Conservation (phyloP, 768 basidiomycete genomes). For the Mycena venus region DNA sequence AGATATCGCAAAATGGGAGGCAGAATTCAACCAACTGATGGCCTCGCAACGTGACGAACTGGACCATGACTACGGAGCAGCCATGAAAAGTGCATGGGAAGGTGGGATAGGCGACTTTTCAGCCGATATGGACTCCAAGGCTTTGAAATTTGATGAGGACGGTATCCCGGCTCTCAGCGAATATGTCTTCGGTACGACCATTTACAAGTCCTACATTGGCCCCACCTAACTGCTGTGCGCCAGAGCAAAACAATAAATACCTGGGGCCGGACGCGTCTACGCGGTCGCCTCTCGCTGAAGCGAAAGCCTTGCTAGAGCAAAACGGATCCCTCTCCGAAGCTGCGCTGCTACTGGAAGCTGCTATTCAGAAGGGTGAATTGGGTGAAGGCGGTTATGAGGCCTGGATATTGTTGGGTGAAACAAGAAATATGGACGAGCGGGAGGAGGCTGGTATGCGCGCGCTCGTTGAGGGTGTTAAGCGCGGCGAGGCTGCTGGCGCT, state of each 20-base stretch:
- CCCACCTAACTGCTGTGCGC: slow-evolving; percentile 13
- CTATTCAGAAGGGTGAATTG: slow-evolving; percentile 85
- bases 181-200: slow-evolving; percentile 82
- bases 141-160: slow-evolving; percentile 72
- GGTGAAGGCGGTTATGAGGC: slow-evolving; percentile 89
- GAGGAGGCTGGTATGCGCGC: slow-evolving; percentile 89
- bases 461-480: slow-evolving; percentile 76
- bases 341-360: slow-evolving; percentile 89
- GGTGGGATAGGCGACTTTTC: slow-evolving; percentile 61
- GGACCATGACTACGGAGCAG: slow-evolving; percentile 71
- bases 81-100: slow-evolving; percentile 78
- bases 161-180: slow-evolving; percentile 81
- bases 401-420: slow-evolving; percentile 94
- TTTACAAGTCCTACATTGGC: background rate
- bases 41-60: slow-evolving; percentile 73
- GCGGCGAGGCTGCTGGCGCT: slow-evolving; percentile 74
- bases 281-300: slow-evolving; percentile 72
- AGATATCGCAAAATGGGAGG: slow-evolving; percentile 85
- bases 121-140: slow-evolving; percentile 47
- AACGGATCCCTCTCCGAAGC: slow-evolving; percentile 93
- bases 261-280: slow-evolving; percentile 63
- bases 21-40: slow-evolving; percentile 87
- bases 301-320: slow-evolving; percentile 80
- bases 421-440: slow-evolving; percentile 90
- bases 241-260: slow-evolving; percentile 82